Conservation (phyloP, 2,329 filamentous ascomycete genomes). For the Chaetomium olivaceum region DNA sequence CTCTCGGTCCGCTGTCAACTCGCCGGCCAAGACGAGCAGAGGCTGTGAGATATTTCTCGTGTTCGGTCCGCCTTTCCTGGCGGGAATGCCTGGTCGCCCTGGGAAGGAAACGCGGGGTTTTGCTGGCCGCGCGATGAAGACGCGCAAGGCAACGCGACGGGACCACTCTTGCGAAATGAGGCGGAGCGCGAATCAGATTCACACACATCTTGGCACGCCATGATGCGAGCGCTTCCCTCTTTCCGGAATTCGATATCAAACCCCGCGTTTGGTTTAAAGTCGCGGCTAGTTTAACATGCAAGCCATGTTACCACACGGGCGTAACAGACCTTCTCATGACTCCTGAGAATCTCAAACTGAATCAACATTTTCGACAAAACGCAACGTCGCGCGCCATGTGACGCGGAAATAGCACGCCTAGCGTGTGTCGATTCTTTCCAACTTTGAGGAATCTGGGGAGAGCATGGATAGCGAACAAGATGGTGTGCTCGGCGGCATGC, state of each 20-base stretch:
- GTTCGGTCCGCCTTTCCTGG: not conserved
- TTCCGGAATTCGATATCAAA: not conserved
- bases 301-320: not conserved
- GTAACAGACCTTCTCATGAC: not conserved
- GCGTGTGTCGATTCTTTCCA: slow-evolving; percentile 32
- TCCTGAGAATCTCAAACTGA: not conserved
- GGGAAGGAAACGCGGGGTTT: not conserved
- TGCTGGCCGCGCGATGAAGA: not conserved
- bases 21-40: not conserved
- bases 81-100: not conserved
- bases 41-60: not conserved
- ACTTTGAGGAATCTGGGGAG: slow-evolving; percentile 38
- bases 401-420: slow-evolving; percentile 29
- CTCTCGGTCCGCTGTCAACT: not conserved
- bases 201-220: not conserved
- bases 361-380: not conserved
- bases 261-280: not conserved
- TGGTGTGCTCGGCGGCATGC: slow-evolving; percentile 36
- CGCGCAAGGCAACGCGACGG: slow-evolving; percentile 10
- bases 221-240: not conserved
- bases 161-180: slow-evolving; percentile 6
- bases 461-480: slow-evolving; percentile 34
- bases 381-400: slow-evolving; percentile 38
- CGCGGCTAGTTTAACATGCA: not conserved
- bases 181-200: slow-evolving; percentile 8